Conservation (phyloP, 169 alveolate species). For the Cryptosporidium baileyi region DNA sequence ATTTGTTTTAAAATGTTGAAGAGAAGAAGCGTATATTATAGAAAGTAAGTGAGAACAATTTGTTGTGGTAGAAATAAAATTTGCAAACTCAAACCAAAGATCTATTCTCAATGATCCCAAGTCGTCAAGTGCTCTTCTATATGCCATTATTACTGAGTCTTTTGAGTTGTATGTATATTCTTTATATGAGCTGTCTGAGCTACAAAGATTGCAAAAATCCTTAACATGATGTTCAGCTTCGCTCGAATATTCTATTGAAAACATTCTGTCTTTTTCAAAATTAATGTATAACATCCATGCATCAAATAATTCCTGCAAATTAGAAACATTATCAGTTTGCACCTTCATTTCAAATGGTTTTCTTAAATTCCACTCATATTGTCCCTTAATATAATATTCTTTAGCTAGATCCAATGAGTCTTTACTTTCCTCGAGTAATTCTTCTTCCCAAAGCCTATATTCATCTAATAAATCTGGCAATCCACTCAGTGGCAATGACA, state of each 20-base stretch:
- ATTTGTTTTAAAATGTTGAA: slow-evolving; percentile 28
- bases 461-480: slow-evolving; percentile 74
- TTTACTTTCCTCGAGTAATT: slow-evolving; percentile 6
- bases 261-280: slow-evolving; percentile 60
- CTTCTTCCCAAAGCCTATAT: slow-evolving; percentile 72
- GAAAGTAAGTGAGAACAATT: slow-evolving; percentile 54
- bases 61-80: slow-evolving; percentile 47
- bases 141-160: slow-evolving; percentile 64
- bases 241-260: slow-evolving; percentile 60
- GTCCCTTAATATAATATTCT: slow-evolving; percentile 34
- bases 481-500: slow-evolving; percentile 74
- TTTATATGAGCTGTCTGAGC: not conserved
- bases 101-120: slow-evolving; percentile 63
- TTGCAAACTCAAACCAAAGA: slow-evolving; percentile 64
- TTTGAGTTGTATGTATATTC: slow-evolving; percentile 16
- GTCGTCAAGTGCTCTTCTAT: slow-evolving; percentile 65
- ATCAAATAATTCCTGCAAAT: slow-evolving; percentile 44
- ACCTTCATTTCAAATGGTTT: slow-evolving; percentile 58
- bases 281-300: slow-evolving; percentile 63
- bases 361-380: slow-evolving; percentile 52
- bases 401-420: slow-evolving; percentile 29
- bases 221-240: not conserved
- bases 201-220: not conserved
- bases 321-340: slow-evolving; percentile 63
- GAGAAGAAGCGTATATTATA: slow-evolving; percentile 19